Conservation (phyloP, 108 stramenopile genomes). For the Seminavis robusta region DNA sequence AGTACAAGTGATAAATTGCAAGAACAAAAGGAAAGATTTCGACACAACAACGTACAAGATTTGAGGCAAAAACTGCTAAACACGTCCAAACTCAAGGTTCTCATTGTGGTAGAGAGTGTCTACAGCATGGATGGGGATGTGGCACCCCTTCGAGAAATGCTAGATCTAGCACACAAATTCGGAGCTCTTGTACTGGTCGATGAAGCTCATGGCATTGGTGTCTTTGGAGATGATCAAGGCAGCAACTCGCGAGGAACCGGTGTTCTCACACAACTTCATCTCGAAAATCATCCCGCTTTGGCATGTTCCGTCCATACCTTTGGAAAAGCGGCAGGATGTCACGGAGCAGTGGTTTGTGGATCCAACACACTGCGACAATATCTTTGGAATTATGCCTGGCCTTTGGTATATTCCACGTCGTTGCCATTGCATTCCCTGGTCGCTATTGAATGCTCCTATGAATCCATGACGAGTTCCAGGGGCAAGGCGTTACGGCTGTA, state of each 20-base stretch:
- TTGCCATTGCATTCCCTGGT: conserved; percentile 82
- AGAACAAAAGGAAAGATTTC: conserved; percentile 29
- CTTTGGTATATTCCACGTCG: conserved; percentile 94
- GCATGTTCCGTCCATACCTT: conserved; percentile 89
- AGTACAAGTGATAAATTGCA: conserved; percentile 16
- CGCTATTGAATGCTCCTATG: conserved; percentile 74
- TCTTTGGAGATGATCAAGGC: conserved; percentile 49
- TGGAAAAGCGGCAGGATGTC: conserved; percentile 96
- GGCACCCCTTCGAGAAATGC: conserved; percentile 79
- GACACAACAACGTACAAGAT: conserved; percentile 81
- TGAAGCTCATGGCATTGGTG: conserved; percentile 88
- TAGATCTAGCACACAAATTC: conserved; percentile 50
- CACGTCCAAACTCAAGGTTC: conserved; percentile 4
- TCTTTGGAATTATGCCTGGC: conserved; percentile 91
- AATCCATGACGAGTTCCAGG: conserved; percentile 52
- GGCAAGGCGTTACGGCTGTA: conserved; percentile 49
- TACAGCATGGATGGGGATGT: conserved; percentile 98
- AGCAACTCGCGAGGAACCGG: conserved; percentile 54
- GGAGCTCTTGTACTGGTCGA: conserved; percentile 80
- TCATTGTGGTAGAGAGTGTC: conserved; percentile 92
- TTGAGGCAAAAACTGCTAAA: conserved; percentile 43
- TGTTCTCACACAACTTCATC: conserved; percentile 56
- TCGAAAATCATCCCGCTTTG: conserved; percentile 82
- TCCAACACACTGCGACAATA: conserved; percentile 54
- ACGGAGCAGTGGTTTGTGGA: conserved; percentile 89